phyloP scores from a whole-genome alignment of 148 eudicot species.

The Fagopyrum homotropicum region DNA sequence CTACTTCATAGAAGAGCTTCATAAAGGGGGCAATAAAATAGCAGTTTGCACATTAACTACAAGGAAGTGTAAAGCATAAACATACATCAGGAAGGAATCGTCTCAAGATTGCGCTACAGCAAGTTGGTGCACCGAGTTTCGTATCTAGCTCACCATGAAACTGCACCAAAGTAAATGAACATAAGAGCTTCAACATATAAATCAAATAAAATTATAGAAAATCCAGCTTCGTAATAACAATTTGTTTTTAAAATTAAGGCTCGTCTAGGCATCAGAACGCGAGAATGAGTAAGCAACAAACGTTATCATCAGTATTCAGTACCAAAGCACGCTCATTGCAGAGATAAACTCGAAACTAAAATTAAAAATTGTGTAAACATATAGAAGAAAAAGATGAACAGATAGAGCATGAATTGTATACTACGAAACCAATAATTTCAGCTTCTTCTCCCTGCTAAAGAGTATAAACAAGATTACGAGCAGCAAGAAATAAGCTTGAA shows the following conservation, averaged over 20 bases:
- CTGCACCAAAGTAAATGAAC: slow-evolving; percentile 23
- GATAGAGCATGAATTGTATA: not conserved
- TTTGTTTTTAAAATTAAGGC: not conserved
- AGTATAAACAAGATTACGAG: not conserved
- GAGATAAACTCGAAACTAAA: not conserved
- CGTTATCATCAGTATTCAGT: not conserved
- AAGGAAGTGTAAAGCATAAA: not conserved
- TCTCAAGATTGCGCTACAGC: slow-evolving; percentile 45
- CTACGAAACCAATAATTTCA: not conserved
- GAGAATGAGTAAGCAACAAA: not conserved
- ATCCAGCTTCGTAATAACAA: not conserved
- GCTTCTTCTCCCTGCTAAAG: not conserved
- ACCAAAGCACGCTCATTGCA: not conserved
- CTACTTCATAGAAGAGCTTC: not conserved
- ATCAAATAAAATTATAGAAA: not conserved
- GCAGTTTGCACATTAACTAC: not conserved
- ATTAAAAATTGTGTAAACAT: not conserved
- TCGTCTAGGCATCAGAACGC: not conserved
- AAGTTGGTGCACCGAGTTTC: slow-evolving; percentile 53
- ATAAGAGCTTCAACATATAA: not conserved
- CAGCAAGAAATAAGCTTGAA: not conserved
- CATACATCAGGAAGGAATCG: slow-evolving; percentile 66
- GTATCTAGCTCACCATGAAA: slow-evolving; percentile 89
- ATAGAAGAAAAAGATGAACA: not conserved
- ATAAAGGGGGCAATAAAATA: not conserved